Conservation (phyloP, 768 basidiomycete species). For the Podaxis mareebaensis region DNA sequence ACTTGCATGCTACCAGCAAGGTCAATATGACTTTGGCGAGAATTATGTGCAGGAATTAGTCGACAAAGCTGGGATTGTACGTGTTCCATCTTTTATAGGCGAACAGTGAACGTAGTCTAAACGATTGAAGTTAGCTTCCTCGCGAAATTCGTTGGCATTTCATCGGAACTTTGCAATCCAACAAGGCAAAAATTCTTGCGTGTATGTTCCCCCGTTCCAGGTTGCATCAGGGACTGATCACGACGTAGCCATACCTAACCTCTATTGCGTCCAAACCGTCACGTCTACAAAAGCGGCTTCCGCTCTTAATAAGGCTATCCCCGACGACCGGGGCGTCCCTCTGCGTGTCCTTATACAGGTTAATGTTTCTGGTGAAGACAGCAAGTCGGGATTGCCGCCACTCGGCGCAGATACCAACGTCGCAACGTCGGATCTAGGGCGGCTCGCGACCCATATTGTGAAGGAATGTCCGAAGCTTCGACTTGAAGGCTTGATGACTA, state of each 20-base stretch:
- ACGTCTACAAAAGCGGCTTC: conserved; percentile 80
- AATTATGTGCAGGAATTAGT: conserved; percentile 95
- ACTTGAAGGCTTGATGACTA: conserved; percentile 94
- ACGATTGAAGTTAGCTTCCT: conserved; percentile 63
- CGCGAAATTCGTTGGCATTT: conserved; percentile 93
- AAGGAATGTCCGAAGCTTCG: conserved; percentile 70
- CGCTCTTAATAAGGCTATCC: conserved; percentile 73
- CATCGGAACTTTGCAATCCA: conserved; percentile 91
- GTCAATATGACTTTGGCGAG: conserved; percentile 93
- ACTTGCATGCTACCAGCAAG: conserved; percentile 74
- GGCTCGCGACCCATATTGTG: conserved; percentile 73
- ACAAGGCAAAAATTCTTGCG: conserved; percentile 89
- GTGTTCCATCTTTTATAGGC: conserved; percentile 21
- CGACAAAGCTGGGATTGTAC: conserved; percentile 76
- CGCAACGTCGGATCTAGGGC: conserved; percentile 51
- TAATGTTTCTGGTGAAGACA: conserved; percentile 92
- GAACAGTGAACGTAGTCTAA: neutral
- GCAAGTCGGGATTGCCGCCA: conserved; percentile 83
- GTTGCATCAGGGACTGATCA: neutral
- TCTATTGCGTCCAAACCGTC: conserved; percentile 85
- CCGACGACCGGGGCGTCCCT: conserved; percentile 50
- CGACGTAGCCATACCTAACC: conserved; percentile 77
- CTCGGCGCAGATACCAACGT: conserved; percentile 38
- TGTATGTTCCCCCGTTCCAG: conserved; percentile 41
- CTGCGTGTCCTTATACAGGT: conserved; percentile 89